A percentile compares a stretch with the other conserved stretches of the same genome.
Conservation (phyloP, 441 rosid genomes). For the Euphorbia corollata region DNA sequence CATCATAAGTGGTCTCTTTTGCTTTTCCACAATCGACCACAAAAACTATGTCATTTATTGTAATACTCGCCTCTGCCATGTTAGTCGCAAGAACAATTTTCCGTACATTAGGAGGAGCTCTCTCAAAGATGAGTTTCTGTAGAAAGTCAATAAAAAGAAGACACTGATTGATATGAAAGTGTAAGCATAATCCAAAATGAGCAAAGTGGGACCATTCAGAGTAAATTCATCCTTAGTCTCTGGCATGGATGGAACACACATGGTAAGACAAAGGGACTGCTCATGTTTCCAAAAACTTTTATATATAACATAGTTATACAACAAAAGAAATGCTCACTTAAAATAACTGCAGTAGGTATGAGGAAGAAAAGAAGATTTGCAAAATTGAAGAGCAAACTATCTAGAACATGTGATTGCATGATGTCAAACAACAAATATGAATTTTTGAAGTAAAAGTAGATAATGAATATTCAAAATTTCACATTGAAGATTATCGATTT, state of each 20-base stretch:
- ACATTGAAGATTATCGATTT: not conserved
- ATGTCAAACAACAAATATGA: not conserved
- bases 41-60: conserved; percentile 88
- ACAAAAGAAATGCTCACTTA: not conserved
- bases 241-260: not conserved
- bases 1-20: conserved; percentile 97
- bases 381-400: not conserved
- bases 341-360: no score
- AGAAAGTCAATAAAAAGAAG: conserved; percentile 25
- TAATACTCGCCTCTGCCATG: conserved; percentile 99
- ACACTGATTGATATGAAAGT: conserved; percentile 10
- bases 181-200: conserved; percentile 10
- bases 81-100: conserved; percentile 95
- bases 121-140: conserved; percentile 89
- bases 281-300: not conserved
- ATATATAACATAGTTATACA: not conserved
- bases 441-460: not conserved
- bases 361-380: not conserved
- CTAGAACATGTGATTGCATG: not conserved
- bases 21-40: conserved; percentile 99
- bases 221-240: not conserved
- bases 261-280: not conserved
- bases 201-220: not conserved
- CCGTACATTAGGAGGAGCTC: conserved; percentile 70
- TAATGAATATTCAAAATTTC: not conserved